Evolutionary conservation across 2,329 filamentous ascomycete genomes (phyloP), one percentile per base, ranked within the genome.

Genomic region (Tolypocladium pustulatum): DNA sequence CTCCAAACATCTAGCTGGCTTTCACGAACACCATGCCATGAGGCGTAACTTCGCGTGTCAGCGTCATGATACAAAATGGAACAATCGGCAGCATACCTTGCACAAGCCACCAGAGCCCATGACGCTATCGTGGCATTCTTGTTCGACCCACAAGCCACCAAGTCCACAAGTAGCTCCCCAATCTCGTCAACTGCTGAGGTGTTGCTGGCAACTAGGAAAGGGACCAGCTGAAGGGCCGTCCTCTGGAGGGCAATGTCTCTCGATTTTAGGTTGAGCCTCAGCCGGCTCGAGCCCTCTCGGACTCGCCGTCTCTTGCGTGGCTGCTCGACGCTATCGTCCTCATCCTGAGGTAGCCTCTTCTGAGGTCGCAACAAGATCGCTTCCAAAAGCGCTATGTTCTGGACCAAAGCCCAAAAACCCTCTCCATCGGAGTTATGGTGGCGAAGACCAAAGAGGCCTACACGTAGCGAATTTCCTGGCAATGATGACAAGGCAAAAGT

Each of bases 71-170:
- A 9, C 4, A 38, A 36, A 60, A 34, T 34, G 36, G 54, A 53
- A 43, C 41, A 15, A 0, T 49, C 34, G 17, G 5, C 3, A 30
- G 58, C 80, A 68, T 75, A 92, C 90, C 89, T 90, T 62, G 90
- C 79, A 68, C 91, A 84, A n/a, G 86, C 87, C 57, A 97, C 71
- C 76, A 96, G 84, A 22, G 91, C 87, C 94, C 94, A 99, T 0
- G 86, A 90, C 9, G 86, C 82, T 46, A 87, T 76, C 10, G 73
- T 71, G 17, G 75, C 73, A 63, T 88, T 85, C 65, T 96, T 92
- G 66, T 94, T 88, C 12, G 82, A 79, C 51, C 88, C 82, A 57
- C 81, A 78, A 13, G 75, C 71, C 20, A 79, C 73, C 20, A 95
- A 73, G 51, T 81, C 79, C 10, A 79, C 76, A 3, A 94, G 68